Percentiles rank a stretch among this genome's conserved stretches.
Evolutionary conservation across 2,329 filamentous ascomycete species (phyloP).

Genomic region (Lasiodiplodia sp.): DNA sequence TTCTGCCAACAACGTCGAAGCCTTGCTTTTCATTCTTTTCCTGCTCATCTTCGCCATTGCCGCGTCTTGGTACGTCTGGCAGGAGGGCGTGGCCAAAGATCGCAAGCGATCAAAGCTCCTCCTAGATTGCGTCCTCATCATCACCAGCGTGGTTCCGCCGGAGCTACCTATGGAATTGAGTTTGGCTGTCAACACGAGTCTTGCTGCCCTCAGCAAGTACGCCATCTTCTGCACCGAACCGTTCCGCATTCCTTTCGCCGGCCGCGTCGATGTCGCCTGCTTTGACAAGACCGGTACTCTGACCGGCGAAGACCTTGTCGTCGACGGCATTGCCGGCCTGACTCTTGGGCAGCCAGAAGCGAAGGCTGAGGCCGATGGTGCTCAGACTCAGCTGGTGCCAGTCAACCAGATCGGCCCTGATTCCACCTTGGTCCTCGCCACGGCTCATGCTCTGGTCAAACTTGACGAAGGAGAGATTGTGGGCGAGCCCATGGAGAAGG

Average conservation of each 20-base stretch:
- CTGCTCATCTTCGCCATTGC: slow-evolving; percentile 94
- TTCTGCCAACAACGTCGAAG: slow-evolving; percentile 97
- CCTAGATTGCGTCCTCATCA: slow-evolving; percentile 94
- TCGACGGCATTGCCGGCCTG: slow-evolving; percentile 94
- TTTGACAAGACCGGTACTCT: slow-evolving; percentile 99
- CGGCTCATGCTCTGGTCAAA: slow-evolving; percentile 93
- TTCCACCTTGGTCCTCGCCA: slow-evolving; percentile 91
- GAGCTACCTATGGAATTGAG: slow-evolving; percentile 98
- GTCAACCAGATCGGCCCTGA: slow-evolving; percentile 76
- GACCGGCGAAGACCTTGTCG: slow-evolving; percentile 94
- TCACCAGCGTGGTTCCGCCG: slow-evolving; percentile 97
- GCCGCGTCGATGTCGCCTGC: slow-evolving; percentile 93
- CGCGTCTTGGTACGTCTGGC: slow-evolving; percentile 99
- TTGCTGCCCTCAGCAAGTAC: slow-evolving; percentile 91
- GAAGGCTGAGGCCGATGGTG: slow-evolving; percentile 77
- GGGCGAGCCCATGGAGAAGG: slow-evolving; percentile 99
- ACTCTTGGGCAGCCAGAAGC: slow-evolving; percentile 73
- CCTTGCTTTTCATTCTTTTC: slow-evolving; percentile 97
- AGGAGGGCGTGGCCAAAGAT: slow-evolving; percentile 91
- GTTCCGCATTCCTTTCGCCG: slow-evolving; percentile 96
- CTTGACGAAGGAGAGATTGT: slow-evolving; percentile 97
- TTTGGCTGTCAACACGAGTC: slow-evolving; percentile 94
- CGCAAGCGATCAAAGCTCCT: slow-evolving; percentile 97
- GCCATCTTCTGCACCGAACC: slow-evolving; percentile 99
- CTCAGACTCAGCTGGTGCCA: slow-evolving; percentile 78